phyloP scores from a whole-genome alignment of 148 eudicot species.

The Rhododendron kiyosumense region DNA sequence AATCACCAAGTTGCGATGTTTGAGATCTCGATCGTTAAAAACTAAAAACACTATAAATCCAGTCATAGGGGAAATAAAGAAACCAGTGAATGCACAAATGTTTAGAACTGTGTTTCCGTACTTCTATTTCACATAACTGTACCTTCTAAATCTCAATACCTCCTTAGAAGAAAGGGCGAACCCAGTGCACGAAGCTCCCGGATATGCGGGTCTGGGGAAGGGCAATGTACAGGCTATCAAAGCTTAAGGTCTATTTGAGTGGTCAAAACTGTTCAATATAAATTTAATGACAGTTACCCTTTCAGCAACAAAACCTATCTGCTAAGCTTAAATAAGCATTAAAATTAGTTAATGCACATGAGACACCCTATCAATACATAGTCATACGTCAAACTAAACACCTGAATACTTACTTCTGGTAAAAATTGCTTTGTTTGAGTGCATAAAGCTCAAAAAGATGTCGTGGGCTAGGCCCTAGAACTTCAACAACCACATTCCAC shows the following conservation, averaged over 20 bases:
- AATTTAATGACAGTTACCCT: not conserved
- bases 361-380: not conserved
- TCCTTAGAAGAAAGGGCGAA: not conserved
- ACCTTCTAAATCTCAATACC: not conserved
- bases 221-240: not conserved
- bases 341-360: not conserved
- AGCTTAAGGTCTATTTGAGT: not conserved
- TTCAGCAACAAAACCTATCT: not conserved
- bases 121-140: not conserved
- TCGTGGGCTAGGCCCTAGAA: slow-evolving; percentile 75
- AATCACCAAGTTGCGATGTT: not conserved
- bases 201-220: not conserved
- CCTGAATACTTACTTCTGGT: slow-evolving; percentile 49
- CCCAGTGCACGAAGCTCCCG: not conserved
- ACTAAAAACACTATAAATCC: not conserved
- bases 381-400: not conserved
- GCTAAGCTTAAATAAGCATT: not conserved
- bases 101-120: not conserved
- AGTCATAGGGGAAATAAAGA: not conserved
- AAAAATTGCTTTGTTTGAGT: slow-evolving; percentile 66
- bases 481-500: slow-evolving; percentile 76
- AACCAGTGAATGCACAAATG: not conserved
- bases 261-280: not conserved
- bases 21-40: not conserved
- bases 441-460: slow-evolving; percentile 94